Evolutionary conservation across 148 eudicot species (phyloP).

Genomic region (Nepenthes mirabilis): DNA sequence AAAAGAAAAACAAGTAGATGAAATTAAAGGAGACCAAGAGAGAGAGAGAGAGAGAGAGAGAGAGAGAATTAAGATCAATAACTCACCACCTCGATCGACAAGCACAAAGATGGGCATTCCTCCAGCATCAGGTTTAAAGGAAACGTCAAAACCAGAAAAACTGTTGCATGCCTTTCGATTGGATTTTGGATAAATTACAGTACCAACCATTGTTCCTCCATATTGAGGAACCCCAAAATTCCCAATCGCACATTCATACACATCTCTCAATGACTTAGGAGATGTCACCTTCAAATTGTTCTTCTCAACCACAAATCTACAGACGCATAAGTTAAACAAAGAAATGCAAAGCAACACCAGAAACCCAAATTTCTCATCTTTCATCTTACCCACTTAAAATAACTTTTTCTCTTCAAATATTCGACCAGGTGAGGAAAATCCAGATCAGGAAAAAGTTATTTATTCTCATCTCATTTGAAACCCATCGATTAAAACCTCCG

Average conservation of each 20-base stretch:
- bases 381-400: slow-evolving; percentile 13
- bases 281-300: slow-evolving; percentile 73
- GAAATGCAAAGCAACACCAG: slow-evolving; percentile 21
- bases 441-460: slow-evolving; percentile 10
- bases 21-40: too few species aligned
- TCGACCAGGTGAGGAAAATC: neutral
- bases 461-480: neutral
- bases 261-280: slow-evolving; percentile 43
- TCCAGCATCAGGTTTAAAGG: slow-evolving; percentile 63
- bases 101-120: slow-evolving; percentile 77
- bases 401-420: neutral
- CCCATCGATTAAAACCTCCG: neutral
- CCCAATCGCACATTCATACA: slow-evolving; percentile 89
- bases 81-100: slow-evolving; percentile 75
- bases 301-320: slow-evolving; percentile 94
- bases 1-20: too few species aligned
- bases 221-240: slow-evolving; percentile 92
- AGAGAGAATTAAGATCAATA: too few species aligned
- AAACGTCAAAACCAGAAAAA: slow-evolving; percentile 32
- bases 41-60: too few species aligned
- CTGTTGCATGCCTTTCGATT: slow-evolving; percentile 62
- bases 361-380: slow-evolving; percentile 14
- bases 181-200: slow-evolving; percentile 52
- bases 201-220: slow-evolving; percentile 79
- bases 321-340: slow-evolving; percentile 28